Percentiles rank a stretch among this genome's conserved stretches.
Evolutionary conservation across 208 protist genomes (phyloP).

Genomic region (Acanthamoeba comandoni): DNA sequence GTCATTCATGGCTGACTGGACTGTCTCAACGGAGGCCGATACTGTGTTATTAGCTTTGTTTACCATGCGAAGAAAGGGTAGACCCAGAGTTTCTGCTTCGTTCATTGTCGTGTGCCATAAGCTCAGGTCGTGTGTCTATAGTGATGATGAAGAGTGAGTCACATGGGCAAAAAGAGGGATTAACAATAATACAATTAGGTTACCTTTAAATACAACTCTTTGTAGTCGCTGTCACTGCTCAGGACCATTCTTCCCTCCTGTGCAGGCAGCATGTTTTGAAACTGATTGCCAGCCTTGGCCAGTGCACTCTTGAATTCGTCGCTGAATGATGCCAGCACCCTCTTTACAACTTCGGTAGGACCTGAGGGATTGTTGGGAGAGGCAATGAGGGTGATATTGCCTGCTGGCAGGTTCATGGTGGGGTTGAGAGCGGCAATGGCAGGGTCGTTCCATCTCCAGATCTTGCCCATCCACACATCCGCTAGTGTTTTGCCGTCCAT

Average conservation of each 20-base stretch:
- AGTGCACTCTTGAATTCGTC: not conserved
- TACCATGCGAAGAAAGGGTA: conserved; percentile 57
- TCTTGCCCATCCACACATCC: conserved; percentile 38
- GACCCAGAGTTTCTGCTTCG: conserved; percentile 21
- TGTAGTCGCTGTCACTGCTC: too few relatives aligned
- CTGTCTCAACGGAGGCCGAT: conserved; percentile 11
- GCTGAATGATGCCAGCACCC: conserved; percentile 20
- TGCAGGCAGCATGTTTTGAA: conserved; percentile 38
- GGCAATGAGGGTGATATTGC: conserved; percentile 62
- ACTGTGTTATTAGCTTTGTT: conserved; percentile 44
- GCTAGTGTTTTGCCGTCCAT: too few relatives aligned
- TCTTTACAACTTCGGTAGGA: conserved; percentile 37
- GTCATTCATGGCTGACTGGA: conserved; percentile 67
- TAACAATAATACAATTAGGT: too few relatives aligned
- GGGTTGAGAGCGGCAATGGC: conserved; percentile 4
- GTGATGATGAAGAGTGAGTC: too few relatives aligned
- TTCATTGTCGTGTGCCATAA: not conserved
- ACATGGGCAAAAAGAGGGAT: too few relatives aligned
- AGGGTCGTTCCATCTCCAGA: conserved; percentile 18
- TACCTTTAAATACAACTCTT: too few relatives aligned
- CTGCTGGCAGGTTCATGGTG: not conserved
- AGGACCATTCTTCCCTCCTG: too few relatives aligned
- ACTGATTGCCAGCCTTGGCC: conserved; percentile 1
- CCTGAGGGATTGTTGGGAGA: conserved; percentile 31
- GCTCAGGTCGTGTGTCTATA: too few relatives aligned